Conservation (phyloP, 768 basidiomycete genomes). For the Collybiopsis luxurians region DNA sequence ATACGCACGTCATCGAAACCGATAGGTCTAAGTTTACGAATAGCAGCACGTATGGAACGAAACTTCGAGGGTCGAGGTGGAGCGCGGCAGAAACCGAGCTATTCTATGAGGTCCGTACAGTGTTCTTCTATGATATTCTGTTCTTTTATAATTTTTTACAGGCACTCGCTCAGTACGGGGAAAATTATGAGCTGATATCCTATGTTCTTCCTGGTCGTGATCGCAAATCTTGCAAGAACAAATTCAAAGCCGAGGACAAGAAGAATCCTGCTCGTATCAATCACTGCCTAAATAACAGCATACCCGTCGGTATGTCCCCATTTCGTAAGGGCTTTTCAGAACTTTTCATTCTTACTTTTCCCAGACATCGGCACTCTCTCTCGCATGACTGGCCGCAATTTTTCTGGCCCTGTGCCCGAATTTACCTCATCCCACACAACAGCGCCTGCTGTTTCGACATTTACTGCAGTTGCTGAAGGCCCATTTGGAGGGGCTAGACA, state of each 20-base stretch:
- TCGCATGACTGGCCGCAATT: constrained; percentile 83
- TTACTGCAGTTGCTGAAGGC: constrained; percentile 1
- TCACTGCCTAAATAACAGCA: constrained; percentile 67
- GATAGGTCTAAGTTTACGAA: constrained; percentile 87
- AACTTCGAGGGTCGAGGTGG: constrained; percentile 83
- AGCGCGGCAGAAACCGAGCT: constrained; percentile 85
- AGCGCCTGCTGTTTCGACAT: constrained; percentile 11
- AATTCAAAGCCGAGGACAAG: constrained; percentile 89
- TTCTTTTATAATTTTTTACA: constrained; percentile 24
- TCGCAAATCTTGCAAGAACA: constrained; percentile 88
- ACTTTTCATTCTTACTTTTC: background rate
- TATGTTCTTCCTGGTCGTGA: constrained; percentile 82
- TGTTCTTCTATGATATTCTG: constrained; percentile 50
- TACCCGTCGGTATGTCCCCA: constrained; percentile 66
- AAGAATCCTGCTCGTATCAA: constrained; percentile 76
- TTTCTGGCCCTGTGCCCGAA: constrained; percentile 76
- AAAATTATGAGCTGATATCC: constrained; percentile 91
- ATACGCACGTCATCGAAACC: constrained; percentile 78
- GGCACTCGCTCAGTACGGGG: constrained; percentile 89
- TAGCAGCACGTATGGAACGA: constrained; percentile 77
- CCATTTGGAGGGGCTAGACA: background rate
- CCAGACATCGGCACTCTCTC: constrained; percentile 71
- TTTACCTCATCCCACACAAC: constrained; percentile 45
- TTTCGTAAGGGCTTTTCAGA: background rate
- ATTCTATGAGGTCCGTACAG: too few species aligned